phyloP scores from a whole-genome alignment of 2,329 filamentous ascomycete genomes.

The Penicillium sp. region DNA sequence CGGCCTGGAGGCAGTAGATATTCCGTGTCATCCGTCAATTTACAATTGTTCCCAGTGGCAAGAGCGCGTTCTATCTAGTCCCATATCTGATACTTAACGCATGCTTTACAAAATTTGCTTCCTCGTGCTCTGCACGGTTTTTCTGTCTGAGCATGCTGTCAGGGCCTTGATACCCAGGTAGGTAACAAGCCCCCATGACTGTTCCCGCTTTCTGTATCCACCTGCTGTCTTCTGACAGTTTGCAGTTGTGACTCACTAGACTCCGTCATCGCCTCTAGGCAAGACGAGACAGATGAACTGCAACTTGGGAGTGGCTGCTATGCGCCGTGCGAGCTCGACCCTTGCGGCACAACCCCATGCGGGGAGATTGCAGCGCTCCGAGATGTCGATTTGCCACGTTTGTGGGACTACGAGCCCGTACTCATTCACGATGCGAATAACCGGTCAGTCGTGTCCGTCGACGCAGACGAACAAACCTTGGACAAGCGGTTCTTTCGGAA shows the following conservation, averaged over 20 bases:
- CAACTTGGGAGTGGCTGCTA: neutral
- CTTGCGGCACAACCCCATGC: neutral
- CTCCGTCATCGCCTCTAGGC: neutral
- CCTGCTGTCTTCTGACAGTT: neutral
- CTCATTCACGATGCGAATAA: neutral
- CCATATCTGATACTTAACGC: neutral
- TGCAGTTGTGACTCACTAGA: neutral
- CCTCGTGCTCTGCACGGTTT: no score
- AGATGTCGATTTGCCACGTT: neutral
- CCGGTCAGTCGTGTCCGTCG: neutral
- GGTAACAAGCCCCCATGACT: neutral
- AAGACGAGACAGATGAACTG: neutral
- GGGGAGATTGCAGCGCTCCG: neutral
- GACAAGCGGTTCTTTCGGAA: neutral
- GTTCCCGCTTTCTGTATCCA: no score
- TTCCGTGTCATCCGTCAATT: neutral
- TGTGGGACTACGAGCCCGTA: neutral
- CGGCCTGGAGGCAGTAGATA: neutral
- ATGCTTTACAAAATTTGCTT: neutral
- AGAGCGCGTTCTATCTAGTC: neutral
- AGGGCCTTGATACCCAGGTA: neutral
- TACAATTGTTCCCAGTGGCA: neutral
- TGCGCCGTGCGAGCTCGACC: neutral
- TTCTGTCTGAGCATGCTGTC: neutral
- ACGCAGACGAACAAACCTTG: neutral